Evolutionary conservation across 805 yeast species (phyloP), one percentile per base, ranked within the genome.

Genomic region (Ogataea glucozyma): DNA sequence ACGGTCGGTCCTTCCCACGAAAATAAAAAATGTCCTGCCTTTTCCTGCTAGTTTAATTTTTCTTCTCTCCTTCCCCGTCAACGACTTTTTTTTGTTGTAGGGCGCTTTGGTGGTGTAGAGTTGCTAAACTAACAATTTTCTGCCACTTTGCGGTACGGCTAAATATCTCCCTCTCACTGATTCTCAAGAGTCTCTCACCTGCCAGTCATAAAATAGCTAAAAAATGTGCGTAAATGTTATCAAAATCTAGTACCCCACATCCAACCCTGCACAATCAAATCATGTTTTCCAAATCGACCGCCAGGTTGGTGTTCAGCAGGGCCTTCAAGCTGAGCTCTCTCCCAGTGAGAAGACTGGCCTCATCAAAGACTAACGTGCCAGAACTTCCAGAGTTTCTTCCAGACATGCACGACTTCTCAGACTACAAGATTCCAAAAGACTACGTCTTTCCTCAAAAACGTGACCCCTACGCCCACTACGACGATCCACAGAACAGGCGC

Each of bases 401-500:
- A 22, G 57, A 56, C 30, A 50, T 56, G 14, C 43, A 51, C 11
- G 62, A 61, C 18, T 65, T 49, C 48, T 55, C 56, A 7, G 85
- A 79, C 51, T 84, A 86, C 58, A 72, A 77, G 41, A 73, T 80
- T n/a, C 72, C 75, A 44, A 74, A 74, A 37, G 73, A 71, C 47
- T 76, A 78, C 57, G 79, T 82, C 51, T 55, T 61, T 39, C 66
- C 67, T 29, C 88, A 80, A 66, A 65, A 71, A 54, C 79, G 82
- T 62, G 83, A 78, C 60, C 95, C 93, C 33, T 80, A 84, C 59
- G 72, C 66, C 47, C 80, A 78, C 58, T 87, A 82, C 65, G 93
- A 86, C 61, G 91, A 86, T 62, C 85, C 71, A 54, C 95, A 86
- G 66, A 78, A 82, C 63, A 78, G 91, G 69, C 80, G 95, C 67